phyloP scores from a whole-genome alignment of 1,284 basidiomycete genomes.

The Pascua guehoae region DNA sequence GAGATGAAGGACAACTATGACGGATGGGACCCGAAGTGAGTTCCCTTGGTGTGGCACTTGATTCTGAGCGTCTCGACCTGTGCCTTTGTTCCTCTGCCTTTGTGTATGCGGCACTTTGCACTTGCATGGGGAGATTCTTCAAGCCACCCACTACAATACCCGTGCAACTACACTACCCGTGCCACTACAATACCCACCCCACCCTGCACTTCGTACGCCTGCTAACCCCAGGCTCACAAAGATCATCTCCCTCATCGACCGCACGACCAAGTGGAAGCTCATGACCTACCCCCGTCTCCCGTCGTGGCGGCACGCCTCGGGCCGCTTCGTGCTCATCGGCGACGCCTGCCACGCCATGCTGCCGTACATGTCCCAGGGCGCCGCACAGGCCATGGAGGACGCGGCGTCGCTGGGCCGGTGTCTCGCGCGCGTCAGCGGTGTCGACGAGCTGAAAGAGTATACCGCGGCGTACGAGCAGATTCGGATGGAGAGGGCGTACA shows the following conservation, averaged over 20 bases:
- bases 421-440: slow-evolving; percentile 1
- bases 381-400: slow-evolving; percentile 16
- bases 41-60: neutral
- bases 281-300: slow-evolving; percentile 9
- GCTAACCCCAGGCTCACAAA: slow-evolving; percentile 8
- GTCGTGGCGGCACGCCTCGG: slow-evolving; percentile 9
- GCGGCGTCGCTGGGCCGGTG: slow-evolving; percentile 16
- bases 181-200: too few relatives aligned
- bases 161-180: too few relatives aligned
- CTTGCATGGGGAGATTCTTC: too few relatives aligned
- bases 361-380: slow-evolving; percentile 20
- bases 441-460: neutral
- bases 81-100: too few relatives aligned
- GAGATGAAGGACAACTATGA: slow-evolving; percentile 16
- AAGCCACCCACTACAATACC: too few relatives aligned
- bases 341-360: slow-evolving; percentile 17
- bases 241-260: slow-evolving; percentile 14
- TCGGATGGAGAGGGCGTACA: slow-evolving; percentile 8
- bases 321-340: slow-evolving; percentile 12
- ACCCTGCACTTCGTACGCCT: too few relatives aligned
- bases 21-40: slow-evolving; percentile 12
- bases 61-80: too few relatives aligned
- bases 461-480: slow-evolving; percentile 6
- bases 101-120: too few relatives aligned
- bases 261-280: slow-evolving; percentile 17